Evolutionary conservation across 116 monocot genomes (phyloP).

Genomic region (Thalassia testudinum): DNA sequence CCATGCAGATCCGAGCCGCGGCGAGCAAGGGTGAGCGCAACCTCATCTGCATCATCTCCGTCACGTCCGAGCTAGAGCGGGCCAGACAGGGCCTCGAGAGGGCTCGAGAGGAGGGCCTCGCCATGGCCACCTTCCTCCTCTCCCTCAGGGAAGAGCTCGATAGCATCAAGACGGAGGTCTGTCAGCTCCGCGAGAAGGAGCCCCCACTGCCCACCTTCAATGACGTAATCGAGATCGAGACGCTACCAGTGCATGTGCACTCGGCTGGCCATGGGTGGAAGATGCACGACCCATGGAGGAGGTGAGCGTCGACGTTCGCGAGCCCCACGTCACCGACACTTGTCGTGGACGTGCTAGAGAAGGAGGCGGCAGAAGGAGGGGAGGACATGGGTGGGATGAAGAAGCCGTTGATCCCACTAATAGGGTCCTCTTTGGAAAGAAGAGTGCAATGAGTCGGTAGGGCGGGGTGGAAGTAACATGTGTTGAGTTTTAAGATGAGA

Average conservation of each 20-base stretch:
- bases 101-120: not conserved
- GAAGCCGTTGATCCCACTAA: not conserved
- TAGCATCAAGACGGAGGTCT: not conserved
- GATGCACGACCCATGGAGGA: not conserved
- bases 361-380: not conserved
- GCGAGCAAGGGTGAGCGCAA: not conserved
- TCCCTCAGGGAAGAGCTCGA: not conserved
- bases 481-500: too few species aligned
- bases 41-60: not conserved
- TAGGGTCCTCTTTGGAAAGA: not conserved
- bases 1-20: not conserved
- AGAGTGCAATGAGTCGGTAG: too few species aligned
- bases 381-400: too few species aligned
- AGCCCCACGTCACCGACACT: not conserved
- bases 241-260: not conserved
- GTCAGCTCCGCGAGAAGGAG: not conserved
- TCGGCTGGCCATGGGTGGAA: not conserved
- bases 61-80: not conserved
- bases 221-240: not conserved
- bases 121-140: not conserved
- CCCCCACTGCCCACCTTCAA: too few species aligned
- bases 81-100: not conserved
- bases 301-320: not conserved
- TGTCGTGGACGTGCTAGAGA: not conserved
- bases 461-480: too few species aligned